Base-by-base conservation (phyloP, 2,329 filamentous ascomycete genomes). In the Diaporthe caulivora region DNA sequence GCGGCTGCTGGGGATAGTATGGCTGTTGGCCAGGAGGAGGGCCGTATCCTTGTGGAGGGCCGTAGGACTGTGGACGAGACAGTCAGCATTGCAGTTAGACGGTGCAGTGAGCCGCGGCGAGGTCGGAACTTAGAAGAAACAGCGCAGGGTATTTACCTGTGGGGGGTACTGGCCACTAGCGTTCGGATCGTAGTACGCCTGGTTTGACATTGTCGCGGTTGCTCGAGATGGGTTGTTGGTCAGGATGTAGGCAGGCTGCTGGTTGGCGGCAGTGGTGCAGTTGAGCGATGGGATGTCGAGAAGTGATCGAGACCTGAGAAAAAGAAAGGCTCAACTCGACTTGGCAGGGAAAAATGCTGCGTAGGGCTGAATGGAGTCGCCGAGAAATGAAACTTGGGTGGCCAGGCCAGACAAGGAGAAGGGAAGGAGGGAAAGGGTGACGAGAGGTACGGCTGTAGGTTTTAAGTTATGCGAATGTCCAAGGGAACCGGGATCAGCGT, bases 141-240 rank as follows among this genome's bases (percentile, higher is more conserved):
- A 42, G 21, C 17, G 17, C n/a, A 40, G 24, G 15, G 37, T 72
- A 65, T 67, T 77, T 79, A 86, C 85, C 78, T 82, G 83, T 51
- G 81, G 84, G 77, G 85, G 84, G 71, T 85, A 83, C 76, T 85
- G n/a, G n/a, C n/a, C n/a, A n/a, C n/a, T n/a, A n/a, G n/a, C n/a
- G n/a, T n/a, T n/a, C n/a, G n/a, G 82, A 31, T 78, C 77, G 60
- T 81, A 40, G 37, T 40, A 40, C 37, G 8, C 7, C 7, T 8
- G 77, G 71, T 81, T 80, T 34, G 81, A 81, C 84, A 85, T 80
- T 72, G 40, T 74, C 78, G 79, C 3, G 2, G 13, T 53, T 62
- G 31, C 44, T 71, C 24, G 44, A 21, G 62, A 18, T 26, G 31
- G 40, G 42, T 44, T 11, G 47, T 49, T 3, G 34, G 24, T 21